Conservation (phyloP, 805 yeast genomes). For the Candida easanensis region DNA sequence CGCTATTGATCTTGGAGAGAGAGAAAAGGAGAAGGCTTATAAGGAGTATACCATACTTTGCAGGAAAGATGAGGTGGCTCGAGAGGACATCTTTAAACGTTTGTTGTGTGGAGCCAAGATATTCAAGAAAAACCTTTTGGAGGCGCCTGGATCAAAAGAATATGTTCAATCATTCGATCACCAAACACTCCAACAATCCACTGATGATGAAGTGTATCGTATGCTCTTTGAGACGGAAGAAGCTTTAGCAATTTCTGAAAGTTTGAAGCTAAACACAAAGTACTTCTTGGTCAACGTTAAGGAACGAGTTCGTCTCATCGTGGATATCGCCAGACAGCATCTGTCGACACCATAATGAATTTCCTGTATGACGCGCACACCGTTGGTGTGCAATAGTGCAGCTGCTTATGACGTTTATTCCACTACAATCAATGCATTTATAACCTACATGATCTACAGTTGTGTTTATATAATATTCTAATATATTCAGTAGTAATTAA, state of each 20-base stretch:
- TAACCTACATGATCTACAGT: background rate
- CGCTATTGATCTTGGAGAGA: constrained; percentile 28
- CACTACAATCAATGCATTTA: too few species aligned
- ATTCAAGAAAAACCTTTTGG: constrained; percentile 17
- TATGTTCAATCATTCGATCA: background rate
- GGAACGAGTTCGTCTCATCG: constrained; percentile 1
- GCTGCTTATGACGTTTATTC: too few species aligned
- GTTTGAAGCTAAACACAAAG: constrained; percentile 7
- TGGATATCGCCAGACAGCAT: background rate
- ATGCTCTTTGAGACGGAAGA: constrained; percentile 5
- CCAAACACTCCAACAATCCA: constrained; percentile 1
- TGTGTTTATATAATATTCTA: background rate
- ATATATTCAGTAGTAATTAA: too few species aligned
- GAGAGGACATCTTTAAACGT: constrained; percentile 17
- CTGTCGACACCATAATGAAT: too few species aligned
- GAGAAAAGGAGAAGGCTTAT: constrained; percentile 36
- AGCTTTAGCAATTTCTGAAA: constrained; percentile 5
- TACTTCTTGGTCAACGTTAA: constrained; percentile 10
- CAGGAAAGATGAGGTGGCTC: constrained; percentile 18
- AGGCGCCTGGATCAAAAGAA: background rate
- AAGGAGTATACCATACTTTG: constrained; percentile 30
- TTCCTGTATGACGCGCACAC: too few species aligned
- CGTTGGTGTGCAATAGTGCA: too few species aligned
- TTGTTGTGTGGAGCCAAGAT: constrained; percentile 18
- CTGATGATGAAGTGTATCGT: constrained; percentile 7